Base-by-base conservation (phyloP, 768 basidiomycete species). In the Collybia mongolica region DNA sequence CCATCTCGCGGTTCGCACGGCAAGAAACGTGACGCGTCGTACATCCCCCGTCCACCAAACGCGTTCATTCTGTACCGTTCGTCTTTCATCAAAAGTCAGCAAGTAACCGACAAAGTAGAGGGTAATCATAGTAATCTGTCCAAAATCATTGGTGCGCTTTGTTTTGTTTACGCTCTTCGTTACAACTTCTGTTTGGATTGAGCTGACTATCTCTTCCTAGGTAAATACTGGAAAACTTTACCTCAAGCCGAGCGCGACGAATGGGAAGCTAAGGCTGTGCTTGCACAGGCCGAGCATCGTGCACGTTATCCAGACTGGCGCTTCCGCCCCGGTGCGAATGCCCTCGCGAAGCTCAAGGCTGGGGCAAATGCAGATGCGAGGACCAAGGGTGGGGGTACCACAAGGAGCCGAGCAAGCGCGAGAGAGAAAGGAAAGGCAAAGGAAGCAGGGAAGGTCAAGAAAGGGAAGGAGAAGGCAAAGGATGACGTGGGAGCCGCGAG, bases 41-140 rank as follows among this genome's bases (percentile, higher is more conserved):
- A 90, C 66, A 91, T 90, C 66, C 89, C 88, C 37, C 83, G 89
- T 42, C 88, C 89, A 6, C 88, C 88, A 20, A 91, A 90, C 68
- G 88, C 89, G 52, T 91, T 90, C 70, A 91, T 90, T 58, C 84
- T 90, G 65, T 91, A 90, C 67, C 81, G 88, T 57, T 86, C 86
- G 19, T 82, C 81, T 24, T 90, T 90, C 69, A 88, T 90, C 65
- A 76, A 79, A 26, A 83, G 81, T 58, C 80, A 88, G 64, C 82
- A 83, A 57, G 82, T 90, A 44, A 83, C 88, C 2, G 85, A 81
- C 32, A 81, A 82, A 64, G 88, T 89, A 46, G 88, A 90, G 60
- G 88, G 87, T 0, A 90, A 88, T 57, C 87, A 89, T 56, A 84
- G 84, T 61, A 84, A 81, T 6, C 74, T 90, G 44, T 88, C 86